These are phyloP conservation scores for Leishmania turanica DNA, from an alignment of 208 protist genomes.

Conservation along the genomic window DNA sequence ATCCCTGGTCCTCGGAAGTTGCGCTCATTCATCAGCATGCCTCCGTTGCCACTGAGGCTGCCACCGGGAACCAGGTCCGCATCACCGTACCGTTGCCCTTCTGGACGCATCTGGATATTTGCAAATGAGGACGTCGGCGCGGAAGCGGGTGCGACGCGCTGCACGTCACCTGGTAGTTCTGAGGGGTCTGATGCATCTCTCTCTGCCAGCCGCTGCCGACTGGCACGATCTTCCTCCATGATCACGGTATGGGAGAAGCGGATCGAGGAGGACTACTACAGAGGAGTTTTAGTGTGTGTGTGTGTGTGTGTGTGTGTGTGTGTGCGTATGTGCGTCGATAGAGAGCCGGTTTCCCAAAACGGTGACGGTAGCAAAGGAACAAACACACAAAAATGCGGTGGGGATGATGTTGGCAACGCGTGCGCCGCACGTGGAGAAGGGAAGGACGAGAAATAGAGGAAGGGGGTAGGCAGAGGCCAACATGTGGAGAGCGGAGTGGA, in stretches of 20 bases:
- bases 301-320: background rate
- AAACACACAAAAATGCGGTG: background rate
- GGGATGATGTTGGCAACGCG: background rate
- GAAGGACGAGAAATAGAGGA: slow-evolving; percentile 1
- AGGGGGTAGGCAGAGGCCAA: background rate
- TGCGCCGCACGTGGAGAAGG: background rate
- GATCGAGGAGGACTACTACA: background rate
- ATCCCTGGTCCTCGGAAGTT: slow-evolving; percentile 36
- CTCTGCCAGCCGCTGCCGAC: background rate
- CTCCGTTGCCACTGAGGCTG: slow-evolving; percentile 30
- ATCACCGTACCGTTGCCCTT: slow-evolving; percentile 75
- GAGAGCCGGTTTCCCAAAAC: background rate
- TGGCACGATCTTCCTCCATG: slow-evolving; percentile 17
- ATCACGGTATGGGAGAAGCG: background rate
- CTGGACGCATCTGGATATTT: slow-evolving; percentile 43
- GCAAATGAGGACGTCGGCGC: slow-evolving; percentile 33
- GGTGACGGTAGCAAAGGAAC: background rate
- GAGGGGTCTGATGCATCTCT: slow-evolving; percentile 3
- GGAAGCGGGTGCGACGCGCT: slow-evolving; percentile 5
- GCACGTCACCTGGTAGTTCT: slow-evolving; percentile 9
- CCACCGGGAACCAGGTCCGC: slow-evolving; percentile 71
- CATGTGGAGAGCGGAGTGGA: background rate
- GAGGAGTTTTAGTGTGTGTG: background rate
- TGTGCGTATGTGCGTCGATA: background rate
- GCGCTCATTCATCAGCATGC: slow-evolving; percentile 55